Base-by-base conservation (phyloP, 2,329 filamentous ascomycete species). In the Pezicula neosporulosa region DNA sequence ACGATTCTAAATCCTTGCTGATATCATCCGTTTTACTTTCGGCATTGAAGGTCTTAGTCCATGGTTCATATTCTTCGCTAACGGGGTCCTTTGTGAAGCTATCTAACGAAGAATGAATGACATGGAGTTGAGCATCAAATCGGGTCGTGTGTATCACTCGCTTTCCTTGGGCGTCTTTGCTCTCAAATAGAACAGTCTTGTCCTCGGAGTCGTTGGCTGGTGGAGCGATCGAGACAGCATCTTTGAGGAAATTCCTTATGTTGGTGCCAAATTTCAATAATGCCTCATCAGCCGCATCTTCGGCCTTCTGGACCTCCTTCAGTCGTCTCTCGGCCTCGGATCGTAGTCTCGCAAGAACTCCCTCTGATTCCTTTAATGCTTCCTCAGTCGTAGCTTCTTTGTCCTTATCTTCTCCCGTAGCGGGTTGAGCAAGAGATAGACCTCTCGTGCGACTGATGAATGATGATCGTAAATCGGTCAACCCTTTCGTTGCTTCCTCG, bases 231-330 rank as follows among this genome's bases (percentile, higher is more conserved):
- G 82, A 90, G 51, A 99, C 88, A 47, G 94, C 94, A 59, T 99
- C 93, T 48, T 86, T 83, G 56, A 99, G 76, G 72, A 96, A 97
- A 70, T 93, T 88, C 36, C 90, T 82, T 45, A 99, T 84, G 62
- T 94, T 97, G 52, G 85, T 84, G 19, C 94, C 94, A 63, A 97
- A 97, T 59, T 90, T 89, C 60, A 97, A 75, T 9, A 99, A 81
- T 0, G 94, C 94, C 69, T 97, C 94, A 68, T 99, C 94, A 7
- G 94, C 94, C 4, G 93, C 93, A 66, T 97, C 93, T 70, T 99
- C 94, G 12, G 93, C 94, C 61, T 84, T 83, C 66, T 97, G 89
- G 18, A 97, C 85, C 53, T 97, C 90, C 65, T 90, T 94, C 53
- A 97, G 75, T 44, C 90, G 83, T 70, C 90, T 91, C 24, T 89